These are phyloP conservation scores for Macrophomina phaseolina DNA, from an alignment of 2,329 filamentous ascomycete genomes.

Conservation along the genomic window DNA sequence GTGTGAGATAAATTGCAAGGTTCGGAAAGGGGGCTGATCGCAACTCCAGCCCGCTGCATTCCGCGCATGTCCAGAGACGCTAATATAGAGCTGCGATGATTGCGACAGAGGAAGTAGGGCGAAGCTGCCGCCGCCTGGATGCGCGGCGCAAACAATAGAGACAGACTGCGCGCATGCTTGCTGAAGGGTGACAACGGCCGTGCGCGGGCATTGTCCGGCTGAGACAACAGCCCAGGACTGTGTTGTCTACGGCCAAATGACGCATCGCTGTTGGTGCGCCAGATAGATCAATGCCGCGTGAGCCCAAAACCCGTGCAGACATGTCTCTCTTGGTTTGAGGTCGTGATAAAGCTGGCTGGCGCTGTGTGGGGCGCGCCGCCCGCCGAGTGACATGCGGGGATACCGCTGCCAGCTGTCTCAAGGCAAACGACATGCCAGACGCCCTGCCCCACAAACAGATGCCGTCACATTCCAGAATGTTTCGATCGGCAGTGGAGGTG, in stretches of 20 bases:
- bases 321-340: neutral
- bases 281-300: neutral
- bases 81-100: neutral
- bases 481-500: too few relatives aligned
- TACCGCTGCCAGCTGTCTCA: neutral
- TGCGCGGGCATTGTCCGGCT: neutral
- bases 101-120: neutral
- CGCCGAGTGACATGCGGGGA: neutral
- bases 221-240: neutral
- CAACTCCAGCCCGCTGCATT: too few relatives aligned
- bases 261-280: neutral
- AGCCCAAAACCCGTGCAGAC: neutral
- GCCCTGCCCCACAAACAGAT: neutral
- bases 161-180: neutral
- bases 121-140: neutral
- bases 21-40: too few relatives aligned
- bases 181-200: neutral
- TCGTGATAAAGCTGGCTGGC: neutral
- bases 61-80: neutral
- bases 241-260: neutral
- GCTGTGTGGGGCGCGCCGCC: neutral
- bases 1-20: neutral
- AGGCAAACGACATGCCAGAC: neutral
- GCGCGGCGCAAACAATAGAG: slow-evolving; percentile 1
- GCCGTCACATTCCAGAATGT: neutral